Base-by-base conservation (phyloP, 352 stramenopile species). In the Pythium diclinum region DNA sequence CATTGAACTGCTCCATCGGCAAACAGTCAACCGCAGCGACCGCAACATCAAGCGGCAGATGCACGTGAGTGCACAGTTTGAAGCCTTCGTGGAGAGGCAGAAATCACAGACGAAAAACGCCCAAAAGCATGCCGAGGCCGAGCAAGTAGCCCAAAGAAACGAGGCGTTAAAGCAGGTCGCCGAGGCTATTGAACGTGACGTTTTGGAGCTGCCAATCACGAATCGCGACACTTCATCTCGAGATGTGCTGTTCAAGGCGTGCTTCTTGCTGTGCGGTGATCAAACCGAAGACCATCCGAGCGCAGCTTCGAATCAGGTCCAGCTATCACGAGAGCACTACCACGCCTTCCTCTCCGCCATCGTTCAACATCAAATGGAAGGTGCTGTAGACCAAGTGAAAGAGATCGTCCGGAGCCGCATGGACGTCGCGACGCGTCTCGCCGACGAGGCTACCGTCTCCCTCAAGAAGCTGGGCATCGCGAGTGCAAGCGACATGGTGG, bases 161-260 rank as follows among this genome's bases (percentile, higher is more conserved):
- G 3, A 42, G 28, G 62, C 52, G n/a, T 74, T 79, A 30, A 71
- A 53, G 17, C 56, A 40, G n/a, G 61, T 80, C n/a, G 54, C 64
- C 32, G 38, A 34, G 30, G 60, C 54, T 0, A 69, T 89, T 19
- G 74, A 89, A 19, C 56, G 44, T 9, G 68, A 85, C 21, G 77
- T 90, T 8, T 61, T 89, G 14, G 68, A 71, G 10, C 65, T 88
- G 9, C 81, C 77, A 4, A 51, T 88, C 16, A 30, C 61, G n/a
- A 21, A 62, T 36, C 17, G 58, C 1, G 59, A 63, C 3, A 64
- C 58, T 13, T 56, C 61, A 0, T 65, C 63, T 3, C 55, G 32
- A 13, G 69, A 79, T 3, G 66, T 89, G 30, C 36, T 89, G 2
- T 89, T 89, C 59, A 88, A 87, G 38, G 74, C 76, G 10, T 76